phyloP scores from a whole-genome alignment of 106 monocot genomes.

The Dendrobium officinale region DNA sequence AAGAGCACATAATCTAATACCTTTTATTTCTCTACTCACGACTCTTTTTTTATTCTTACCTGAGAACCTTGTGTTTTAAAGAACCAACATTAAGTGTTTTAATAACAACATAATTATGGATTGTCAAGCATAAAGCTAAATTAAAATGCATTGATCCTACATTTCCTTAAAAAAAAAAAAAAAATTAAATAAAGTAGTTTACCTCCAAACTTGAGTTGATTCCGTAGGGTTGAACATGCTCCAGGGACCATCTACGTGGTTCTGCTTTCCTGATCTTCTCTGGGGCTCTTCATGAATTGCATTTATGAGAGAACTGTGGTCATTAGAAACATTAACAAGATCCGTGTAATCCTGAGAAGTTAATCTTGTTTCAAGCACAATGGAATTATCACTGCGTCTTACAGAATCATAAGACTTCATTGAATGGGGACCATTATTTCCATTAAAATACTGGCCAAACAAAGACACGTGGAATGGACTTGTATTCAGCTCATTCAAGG shows the following conservation, averaged over 20 bases:
- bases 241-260: slow-evolving; percentile 7
- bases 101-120: not conserved
- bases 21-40: not conserved
- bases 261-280: not conserved
- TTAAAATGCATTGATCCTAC: not conserved
- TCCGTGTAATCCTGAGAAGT: slow-evolving; percentile 9
- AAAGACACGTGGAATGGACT: slow-evolving; percentile 4
- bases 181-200: not conserved
- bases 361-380: not conserved
- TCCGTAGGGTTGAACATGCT: slow-evolving; percentile 2
- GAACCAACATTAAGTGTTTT: not conserved
- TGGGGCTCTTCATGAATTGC: slow-evolving; percentile 1
- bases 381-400: slow-evolving; percentile 16
- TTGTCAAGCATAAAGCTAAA: not conserved
- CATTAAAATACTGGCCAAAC: slow-evolving; percentile 9
- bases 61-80: not conserved
- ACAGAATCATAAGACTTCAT: slow-evolving; percentile 8
- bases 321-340: slow-evolving; percentile 8
- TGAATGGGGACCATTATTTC: slow-evolving; percentile 4
- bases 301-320: slow-evolving; percentile 14
- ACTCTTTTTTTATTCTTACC: not conserved
- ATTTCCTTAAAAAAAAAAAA: not conserved
- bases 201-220: slow-evolving; percentile 21
- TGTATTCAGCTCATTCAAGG: slow-evolving; percentile 8
- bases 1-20: not conserved